phyloP scores from a whole-genome alignment of 352 stramenopile genomes.

The Globisporangium solare region DNA sequence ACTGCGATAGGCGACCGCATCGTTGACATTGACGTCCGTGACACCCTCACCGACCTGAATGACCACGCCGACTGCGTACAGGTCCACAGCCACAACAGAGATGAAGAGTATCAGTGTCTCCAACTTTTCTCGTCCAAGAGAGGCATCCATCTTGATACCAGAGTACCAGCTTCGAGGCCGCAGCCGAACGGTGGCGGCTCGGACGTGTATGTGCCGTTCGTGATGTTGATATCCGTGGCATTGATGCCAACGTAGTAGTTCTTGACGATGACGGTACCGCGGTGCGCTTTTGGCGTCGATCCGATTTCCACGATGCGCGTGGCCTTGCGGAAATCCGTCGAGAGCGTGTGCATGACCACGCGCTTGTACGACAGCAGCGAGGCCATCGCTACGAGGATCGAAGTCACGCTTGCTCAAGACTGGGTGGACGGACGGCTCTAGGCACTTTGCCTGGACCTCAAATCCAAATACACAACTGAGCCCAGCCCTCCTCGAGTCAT shows the following conservation, averaged over 20 bases:
- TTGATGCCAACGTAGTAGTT: conserved; percentile 59
- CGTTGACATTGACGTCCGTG: conserved; percentile 37
- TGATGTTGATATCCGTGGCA: conserved; percentile 53
- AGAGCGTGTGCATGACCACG: conserved; percentile 39
- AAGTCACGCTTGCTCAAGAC: too few relatives aligned
- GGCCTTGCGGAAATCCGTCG: conserved; percentile 34
- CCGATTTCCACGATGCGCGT: conserved; percentile 25
- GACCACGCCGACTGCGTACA: conserved; percentile 24
- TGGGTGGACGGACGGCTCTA: too few relatives aligned
- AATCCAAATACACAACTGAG: too few relatives aligned
- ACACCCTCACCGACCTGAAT: conserved; percentile 37
- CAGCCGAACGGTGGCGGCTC: conserved; percentile 36
- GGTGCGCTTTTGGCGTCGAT: conserved; percentile 16
- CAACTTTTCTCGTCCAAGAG: too few relatives aligned
- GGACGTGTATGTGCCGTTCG: conserved; percentile 39
- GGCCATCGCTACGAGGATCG: too few relatives aligned
- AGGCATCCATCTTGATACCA: too few relatives aligned
- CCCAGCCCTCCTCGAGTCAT: too few relatives aligned
- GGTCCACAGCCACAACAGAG: too few relatives aligned
- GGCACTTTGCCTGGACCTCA: too few relatives aligned
- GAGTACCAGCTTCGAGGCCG: conserved; percentile 23
- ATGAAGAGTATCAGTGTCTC: too few relatives aligned
- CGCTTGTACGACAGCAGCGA: conserved; percentile 27
- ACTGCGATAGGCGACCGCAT: conserved; percentile 42
- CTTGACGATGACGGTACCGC: conserved; percentile 30